These are phyloP conservation scores for Globisporangium carolinianum DNA, from an alignment of 352 stramenopile species.

Conservation along the genomic window DNA sequence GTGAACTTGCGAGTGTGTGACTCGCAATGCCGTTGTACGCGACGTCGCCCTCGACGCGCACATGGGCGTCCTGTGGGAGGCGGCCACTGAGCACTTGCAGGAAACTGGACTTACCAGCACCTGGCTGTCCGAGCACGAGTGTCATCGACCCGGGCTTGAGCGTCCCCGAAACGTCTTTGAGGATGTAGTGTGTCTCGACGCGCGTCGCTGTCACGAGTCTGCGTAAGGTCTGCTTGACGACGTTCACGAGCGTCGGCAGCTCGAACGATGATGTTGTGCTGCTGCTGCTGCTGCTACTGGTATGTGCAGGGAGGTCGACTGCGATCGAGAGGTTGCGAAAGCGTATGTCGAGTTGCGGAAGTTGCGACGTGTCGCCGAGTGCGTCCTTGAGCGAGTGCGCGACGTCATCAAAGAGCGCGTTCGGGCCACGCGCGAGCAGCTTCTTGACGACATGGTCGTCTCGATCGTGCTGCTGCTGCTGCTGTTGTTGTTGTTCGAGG, in stretches of 20 bases:
- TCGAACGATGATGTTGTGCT: slow-evolving; percentile 8
- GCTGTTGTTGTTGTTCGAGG: no score
- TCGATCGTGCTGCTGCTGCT: no score
- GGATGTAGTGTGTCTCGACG: slow-evolving; percentile 10
- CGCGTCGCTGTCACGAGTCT: slow-evolving; percentile 7
- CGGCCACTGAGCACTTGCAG: slow-evolving; percentile 1
- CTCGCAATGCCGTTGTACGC: slow-evolving; percentile 7
- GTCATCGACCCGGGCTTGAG: not conserved
- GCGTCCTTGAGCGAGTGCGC: slow-evolving; percentile 14
- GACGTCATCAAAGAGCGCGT: no score
- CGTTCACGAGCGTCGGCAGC: slow-evolving; percentile 30
- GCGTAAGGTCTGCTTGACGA: slow-evolving; percentile 18
- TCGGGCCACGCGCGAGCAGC: no score
- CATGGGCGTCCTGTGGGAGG: slow-evolving; percentile 1
- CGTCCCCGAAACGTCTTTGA: slow-evolving; percentile 10
- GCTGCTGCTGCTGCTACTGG: not conserved
- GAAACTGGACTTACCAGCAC: not conserved
- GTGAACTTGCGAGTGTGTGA: slow-evolving; percentile 10
- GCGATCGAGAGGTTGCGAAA: slow-evolving; percentile 20
- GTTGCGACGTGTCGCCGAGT: slow-evolving; percentile 11
- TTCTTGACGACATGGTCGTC: not conserved
- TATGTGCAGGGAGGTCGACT: slow-evolving; percentile 9
- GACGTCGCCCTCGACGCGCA: slow-evolving; percentile 8
- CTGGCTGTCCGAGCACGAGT: not conserved
- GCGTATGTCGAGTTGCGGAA: slow-evolving; percentile 22